Percentiles rank a stretch among this genome's conserved stretches.
Evolutionary conservation across 208 protist species (phyloP).

Genomic region (Blastocrithidia nonstop): DNA sequence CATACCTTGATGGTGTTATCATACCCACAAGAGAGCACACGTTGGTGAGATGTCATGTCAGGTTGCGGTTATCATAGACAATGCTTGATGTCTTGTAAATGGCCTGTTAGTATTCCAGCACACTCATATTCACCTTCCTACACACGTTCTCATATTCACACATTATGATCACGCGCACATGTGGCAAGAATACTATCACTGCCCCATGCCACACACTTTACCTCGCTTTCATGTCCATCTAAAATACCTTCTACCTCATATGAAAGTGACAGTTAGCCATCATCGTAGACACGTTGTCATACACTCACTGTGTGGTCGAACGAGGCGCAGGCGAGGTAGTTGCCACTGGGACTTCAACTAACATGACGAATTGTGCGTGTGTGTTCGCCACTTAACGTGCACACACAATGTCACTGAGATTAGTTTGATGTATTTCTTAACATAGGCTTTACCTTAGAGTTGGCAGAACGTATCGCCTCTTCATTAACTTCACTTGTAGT

Average conservation of each 20-base stretch:
- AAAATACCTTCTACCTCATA: constrained; percentile 62
- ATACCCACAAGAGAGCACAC: constrained; percentile 68
- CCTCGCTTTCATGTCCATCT: constrained; percentile 86
- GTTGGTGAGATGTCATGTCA: constrained; percentile 11
- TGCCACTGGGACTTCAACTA: constrained; percentile 69
- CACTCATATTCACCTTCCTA: constrained; percentile 82
- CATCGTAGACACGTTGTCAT: constrained; percentile 21
- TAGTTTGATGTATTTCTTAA: background rate
- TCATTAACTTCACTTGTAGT: too few species aligned
- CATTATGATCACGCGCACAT: constrained; percentile 75
- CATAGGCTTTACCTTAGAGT: too few species aligned
- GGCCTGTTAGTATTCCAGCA: constrained; percentile 70
- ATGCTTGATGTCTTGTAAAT: constrained; percentile 84
- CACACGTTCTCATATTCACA: constrained; percentile 86
- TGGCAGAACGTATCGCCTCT: too few species aligned
- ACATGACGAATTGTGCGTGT: constrained; percentile 60
- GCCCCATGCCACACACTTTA: constrained; percentile 80
- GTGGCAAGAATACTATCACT: constrained; percentile 71
- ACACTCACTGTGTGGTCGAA: constrained; percentile 74
- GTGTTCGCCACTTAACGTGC: constrained; percentile 56
- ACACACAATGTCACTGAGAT: constrained; percentile 43
- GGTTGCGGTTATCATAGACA: constrained; percentile 54
- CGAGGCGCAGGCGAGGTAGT: constrained; percentile 58
- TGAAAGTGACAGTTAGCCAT: constrained; percentile 13
- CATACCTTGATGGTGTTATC: constrained; percentile 66